Evolutionary conservation across 1,139 yeast species (phyloP).

Genomic region (Hemisphaericaspora xylofermentans): DNA sequence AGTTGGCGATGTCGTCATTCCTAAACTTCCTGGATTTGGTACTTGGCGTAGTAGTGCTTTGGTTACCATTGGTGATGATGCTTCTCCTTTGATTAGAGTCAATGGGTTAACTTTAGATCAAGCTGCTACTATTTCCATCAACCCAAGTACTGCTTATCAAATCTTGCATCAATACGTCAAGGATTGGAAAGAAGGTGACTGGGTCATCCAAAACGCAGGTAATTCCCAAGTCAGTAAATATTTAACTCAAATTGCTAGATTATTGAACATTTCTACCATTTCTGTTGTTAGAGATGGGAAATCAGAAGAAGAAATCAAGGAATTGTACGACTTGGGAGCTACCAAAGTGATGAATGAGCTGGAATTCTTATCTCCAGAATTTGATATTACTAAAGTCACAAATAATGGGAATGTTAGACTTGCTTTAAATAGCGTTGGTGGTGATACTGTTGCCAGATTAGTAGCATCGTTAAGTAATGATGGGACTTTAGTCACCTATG

Average conservation of each 20-base stretch:
- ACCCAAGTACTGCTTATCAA: conserved; percentile 37
- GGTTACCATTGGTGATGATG: conserved; percentile 18
- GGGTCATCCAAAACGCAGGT: conserved; percentile 38
- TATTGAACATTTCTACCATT: conserved; percentile 25
- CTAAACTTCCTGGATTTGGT: conserved; percentile 31
- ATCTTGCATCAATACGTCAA: conserved; percentile 25
- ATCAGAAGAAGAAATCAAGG: conserved; percentile 22
- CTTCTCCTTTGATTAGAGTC: conserved; percentile 24
- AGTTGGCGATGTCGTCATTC: conserved; percentile 34
- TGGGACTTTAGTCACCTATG: conserved; percentile 32
- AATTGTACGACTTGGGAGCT: conserved; percentile 30
- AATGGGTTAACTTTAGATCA: conserved; percentile 22
- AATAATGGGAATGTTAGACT: conserved; percentile 32
- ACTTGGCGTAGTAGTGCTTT: conserved; percentile 37
- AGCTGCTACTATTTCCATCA: conserved; percentile 36
- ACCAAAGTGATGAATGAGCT: conserved; percentile 31
- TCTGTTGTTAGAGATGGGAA: conserved; percentile 35
- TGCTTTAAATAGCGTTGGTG: conserved; percentile 36
- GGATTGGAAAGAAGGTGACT: conserved; percentile 32
- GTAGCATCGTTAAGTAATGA: conserved; percentile 25
- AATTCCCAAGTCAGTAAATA: conserved; percentile 34
- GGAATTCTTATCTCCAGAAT: conserved; percentile 62
- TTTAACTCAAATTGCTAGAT: conserved; percentile 30
- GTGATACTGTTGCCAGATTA: conserved; percentile 23
- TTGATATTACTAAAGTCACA: conserved; percentile 43